Conservation (phyloP, 2,329 filamentous ascomycete species). For the Sclerotinia sclerotiorum region DNA sequence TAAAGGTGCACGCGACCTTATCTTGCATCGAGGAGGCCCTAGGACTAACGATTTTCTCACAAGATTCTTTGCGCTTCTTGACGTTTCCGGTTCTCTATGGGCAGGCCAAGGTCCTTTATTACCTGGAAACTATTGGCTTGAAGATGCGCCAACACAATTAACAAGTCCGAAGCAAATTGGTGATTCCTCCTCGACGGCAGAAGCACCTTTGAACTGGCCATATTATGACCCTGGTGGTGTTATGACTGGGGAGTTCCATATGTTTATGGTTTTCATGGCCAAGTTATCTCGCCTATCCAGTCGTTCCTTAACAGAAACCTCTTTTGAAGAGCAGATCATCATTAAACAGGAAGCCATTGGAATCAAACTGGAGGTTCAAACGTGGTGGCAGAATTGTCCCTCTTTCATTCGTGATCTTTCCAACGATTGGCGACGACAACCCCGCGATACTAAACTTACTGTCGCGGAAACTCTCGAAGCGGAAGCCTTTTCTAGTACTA, state of each 20-base stretch:
- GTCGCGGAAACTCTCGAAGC: constrained; percentile 37
- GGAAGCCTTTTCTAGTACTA: constrained; percentile 38
- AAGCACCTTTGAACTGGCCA: constrained; percentile 31
- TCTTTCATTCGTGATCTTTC: constrained; percentile 34
- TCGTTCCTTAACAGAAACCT: constrained; percentile 32
- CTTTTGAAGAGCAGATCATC: constrained; percentile 26
- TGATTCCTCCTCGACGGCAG: constrained; percentile 1
- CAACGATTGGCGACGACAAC: constrained; percentile 36
- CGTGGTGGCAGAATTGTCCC: constrained; percentile 37
- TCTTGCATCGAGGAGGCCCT: constrained; percentile 37
- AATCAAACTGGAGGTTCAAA: constrained; percentile 31
- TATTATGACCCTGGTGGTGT: constrained; percentile 37
- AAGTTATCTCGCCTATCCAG: constrained; percentile 36
- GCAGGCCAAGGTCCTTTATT: constrained; percentile 36
- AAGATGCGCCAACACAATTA: constrained; percentile 23
- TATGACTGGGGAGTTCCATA: constrained; percentile 36
- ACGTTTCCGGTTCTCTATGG: constrained; percentile 37
- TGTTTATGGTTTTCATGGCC: constrained; percentile 39
- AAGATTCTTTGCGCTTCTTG: constrained; percentile 38
- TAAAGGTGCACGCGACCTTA: constrained; percentile 38
- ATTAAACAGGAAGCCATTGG: constrained; percentile 28
- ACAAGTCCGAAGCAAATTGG: constrained; percentile 10
- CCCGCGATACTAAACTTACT: constrained; percentile 35
- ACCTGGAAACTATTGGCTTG: constrained; percentile 39
- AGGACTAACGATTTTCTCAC: constrained; percentile 36